phyloP scores from a whole-genome alignment of 345 rosid species.

The Carallia pectinifolia region DNA sequence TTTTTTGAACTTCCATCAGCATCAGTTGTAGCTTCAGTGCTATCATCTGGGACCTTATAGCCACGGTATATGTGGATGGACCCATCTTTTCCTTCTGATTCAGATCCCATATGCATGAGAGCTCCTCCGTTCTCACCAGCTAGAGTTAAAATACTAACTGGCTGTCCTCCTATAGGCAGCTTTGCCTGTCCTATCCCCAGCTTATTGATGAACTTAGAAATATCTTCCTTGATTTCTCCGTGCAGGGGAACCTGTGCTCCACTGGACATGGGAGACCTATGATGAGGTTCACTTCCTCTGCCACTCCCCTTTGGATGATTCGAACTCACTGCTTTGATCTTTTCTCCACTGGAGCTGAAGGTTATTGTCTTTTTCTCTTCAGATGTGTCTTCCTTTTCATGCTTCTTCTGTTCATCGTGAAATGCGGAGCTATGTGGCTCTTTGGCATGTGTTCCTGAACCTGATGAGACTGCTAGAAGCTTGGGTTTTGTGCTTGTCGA shows the following conservation, averaged over 20 bases:
- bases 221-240: slow-evolving; percentile 55
- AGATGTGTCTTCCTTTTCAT: slow-evolving; percentile 29
- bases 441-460: slow-evolving; percentile 16
- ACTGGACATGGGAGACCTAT: slow-evolving; percentile 17
- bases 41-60: slow-evolving; percentile 59
- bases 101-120: slow-evolving; percentile 50
- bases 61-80: slow-evolving; percentile 57
- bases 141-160: slow-evolving; percentile 47
- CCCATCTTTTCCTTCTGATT: slow-evolving; percentile 42
- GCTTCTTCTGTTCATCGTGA: slow-evolving; percentile 23
- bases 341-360: slow-evolving; percentile 21
- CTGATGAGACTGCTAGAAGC: slow-evolving; percentile 22
- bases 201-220: slow-evolving; percentile 52
- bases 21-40: slow-evolving; percentile 53
- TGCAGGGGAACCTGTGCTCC: slow-evolving; percentile 39
- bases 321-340: slow-evolving; percentile 29
- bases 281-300: slow-evolving; percentile 17
- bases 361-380: slow-evolving; percentile 18
- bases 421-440: slow-evolving; percentile 19
- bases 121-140: slow-evolving; percentile 95
- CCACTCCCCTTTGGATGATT: slow-evolving; percentile 17
- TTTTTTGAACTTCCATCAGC: slow-evolving; percentile 41
- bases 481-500: slow-evolving; percentile 17
- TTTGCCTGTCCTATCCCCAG: slow-evolving; percentile 44
- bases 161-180: slow-evolving; percentile 38